Conservation (phyloP, 2,329 filamentous ascomycete species). For the Pyrenophora seminiperda region DNA sequence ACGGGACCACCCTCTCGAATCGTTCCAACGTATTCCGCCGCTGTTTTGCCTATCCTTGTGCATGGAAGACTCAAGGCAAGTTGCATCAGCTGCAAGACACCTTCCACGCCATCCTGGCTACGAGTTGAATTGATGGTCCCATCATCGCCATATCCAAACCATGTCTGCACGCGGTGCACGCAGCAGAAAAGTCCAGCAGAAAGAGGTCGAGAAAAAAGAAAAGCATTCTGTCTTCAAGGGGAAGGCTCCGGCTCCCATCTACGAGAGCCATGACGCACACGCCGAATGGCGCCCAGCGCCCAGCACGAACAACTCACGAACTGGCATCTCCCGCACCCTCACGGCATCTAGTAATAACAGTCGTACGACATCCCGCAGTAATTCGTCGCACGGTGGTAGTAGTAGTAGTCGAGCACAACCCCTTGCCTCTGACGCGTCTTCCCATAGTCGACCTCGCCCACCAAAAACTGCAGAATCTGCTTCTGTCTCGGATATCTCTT, state of each 20-base stretch:
- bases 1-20: conserved; percentile 1
- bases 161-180: conserved; percentile 51
- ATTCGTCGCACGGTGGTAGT: conserved; percentile 32
- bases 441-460: conserved; percentile 19
- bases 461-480: conserved; percentile 27
- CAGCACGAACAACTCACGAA: conserved; percentile 24
- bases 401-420: conserved; percentile 21
- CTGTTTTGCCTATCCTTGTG: background rate
- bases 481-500: conserved; percentile 39
- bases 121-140: background rate
- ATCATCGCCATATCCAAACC: conserved; percentile 1
- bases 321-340: conserved; percentile 31
- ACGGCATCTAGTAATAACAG: conserved; percentile 40
- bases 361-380: conserved; percentile 37
- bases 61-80: no score
- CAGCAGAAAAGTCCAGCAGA: conserved; percentile 48
- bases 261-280: conserved; percentile 34
- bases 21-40: conserved; percentile 1
- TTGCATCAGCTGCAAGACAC: no score
- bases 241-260: conserved; percentile 31
- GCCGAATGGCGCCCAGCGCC: conserved; percentile 37
- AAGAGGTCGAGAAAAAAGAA: conserved; percentile 49
- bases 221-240: conserved; percentile 43
- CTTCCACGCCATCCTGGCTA: no score
- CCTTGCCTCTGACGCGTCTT: conserved; percentile 32